Conservation (phyloP, 345 rosid genomes). For the Turritis glabra region DNA sequence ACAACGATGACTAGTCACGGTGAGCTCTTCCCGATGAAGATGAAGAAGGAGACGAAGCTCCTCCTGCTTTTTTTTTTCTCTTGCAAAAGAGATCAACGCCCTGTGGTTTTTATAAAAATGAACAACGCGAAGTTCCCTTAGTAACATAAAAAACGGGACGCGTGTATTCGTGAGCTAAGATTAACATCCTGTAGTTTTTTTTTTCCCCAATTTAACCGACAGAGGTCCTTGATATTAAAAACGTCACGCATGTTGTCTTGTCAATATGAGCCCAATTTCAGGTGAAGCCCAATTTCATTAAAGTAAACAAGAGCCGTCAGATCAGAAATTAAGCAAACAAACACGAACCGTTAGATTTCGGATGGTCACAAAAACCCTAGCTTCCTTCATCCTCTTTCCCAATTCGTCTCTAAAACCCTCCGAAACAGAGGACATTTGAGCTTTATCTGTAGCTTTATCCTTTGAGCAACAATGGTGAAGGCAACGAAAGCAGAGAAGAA, state of each 20-base stretch:
- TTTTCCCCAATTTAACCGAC: too few relatives aligned
- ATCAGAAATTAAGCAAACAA: not conserved
- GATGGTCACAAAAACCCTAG: constrained; percentile 32
- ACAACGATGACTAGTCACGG: constrained; percentile 19
- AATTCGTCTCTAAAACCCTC: not conserved
- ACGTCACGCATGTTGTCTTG: constrained; percentile 11
- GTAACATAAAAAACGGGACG: too few relatives aligned
- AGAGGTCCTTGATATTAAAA: not conserved
- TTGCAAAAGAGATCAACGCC: constrained; percentile 7
- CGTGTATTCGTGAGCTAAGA: too few relatives aligned
- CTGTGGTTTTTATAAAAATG: not conserved
- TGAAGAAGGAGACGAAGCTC: constrained; percentile 13
- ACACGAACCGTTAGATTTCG: constrained; percentile 53
- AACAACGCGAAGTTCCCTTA: too few relatives aligned
- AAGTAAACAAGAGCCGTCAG: constrained; percentile 17
- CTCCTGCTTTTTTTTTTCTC: not conserved
- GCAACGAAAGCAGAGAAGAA: constrained; percentile 74
- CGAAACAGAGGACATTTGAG: not conserved
- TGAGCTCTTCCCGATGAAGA: constrained; percentile 19
- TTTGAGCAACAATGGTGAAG: constrained; percentile 36
- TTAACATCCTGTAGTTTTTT: too few relatives aligned
- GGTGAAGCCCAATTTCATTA: not conserved
- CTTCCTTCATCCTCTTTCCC: not conserved
- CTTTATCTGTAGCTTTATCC: not conserved
- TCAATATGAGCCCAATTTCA: not conserved